Evolutionary conservation across 2,329 filamentous ascomycete genomes (phyloP).

Genomic region (Paradendryphiella salina): DNA sequence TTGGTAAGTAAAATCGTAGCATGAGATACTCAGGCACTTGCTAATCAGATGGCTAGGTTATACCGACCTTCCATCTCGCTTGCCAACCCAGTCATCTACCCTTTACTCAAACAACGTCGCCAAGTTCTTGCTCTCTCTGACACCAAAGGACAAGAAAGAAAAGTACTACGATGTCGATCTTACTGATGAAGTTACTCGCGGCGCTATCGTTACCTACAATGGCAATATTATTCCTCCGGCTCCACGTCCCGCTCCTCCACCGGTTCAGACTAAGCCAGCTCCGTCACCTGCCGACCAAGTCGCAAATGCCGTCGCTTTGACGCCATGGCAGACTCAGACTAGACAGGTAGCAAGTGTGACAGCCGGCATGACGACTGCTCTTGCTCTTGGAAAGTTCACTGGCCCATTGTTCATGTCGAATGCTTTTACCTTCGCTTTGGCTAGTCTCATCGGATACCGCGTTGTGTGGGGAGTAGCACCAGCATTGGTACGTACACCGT

Average conservation of each 20-base stretch:
- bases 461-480: slow-evolving; percentile 7
- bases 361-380: slow-evolving; percentile 73
- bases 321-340: slow-evolving; percentile 78
- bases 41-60: slow-evolving; percentile 56
- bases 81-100: slow-evolving; percentile 87
- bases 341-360: slow-evolving; percentile 76
- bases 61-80: slow-evolving; percentile 81
- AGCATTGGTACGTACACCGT: not conserved
- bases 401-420: slow-evolving; percentile 84
- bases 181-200: slow-evolving; percentile 81
- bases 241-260: slow-evolving; percentile 67
- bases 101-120: slow-evolving; percentile 94
- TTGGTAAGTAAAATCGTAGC: slow-evolving; percentile 59
- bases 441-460: slow-evolving; percentile 83
- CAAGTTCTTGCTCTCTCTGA: slow-evolving; percentile 82
- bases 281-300: slow-evolving; percentile 46
- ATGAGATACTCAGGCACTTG: slow-evolving; percentile 38
- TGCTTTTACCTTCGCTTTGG: slow-evolving; percentile 80
- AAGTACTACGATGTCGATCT: slow-evolving; percentile 81
- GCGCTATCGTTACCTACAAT: slow-evolving; percentile 78
- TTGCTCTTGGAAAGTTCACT: slow-evolving; percentile 79
- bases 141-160: slow-evolving; percentile 74
- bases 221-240: slow-evolving; percentile 76
- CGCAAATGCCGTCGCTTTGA: slow-evolving; percentile 66
- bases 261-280: slow-evolving; percentile 55